These are phyloP conservation scores for Keithomyces neogunnii DNA, from an alignment of 2,329 filamentous ascomycete species.

Conservation along the genomic window DNA sequence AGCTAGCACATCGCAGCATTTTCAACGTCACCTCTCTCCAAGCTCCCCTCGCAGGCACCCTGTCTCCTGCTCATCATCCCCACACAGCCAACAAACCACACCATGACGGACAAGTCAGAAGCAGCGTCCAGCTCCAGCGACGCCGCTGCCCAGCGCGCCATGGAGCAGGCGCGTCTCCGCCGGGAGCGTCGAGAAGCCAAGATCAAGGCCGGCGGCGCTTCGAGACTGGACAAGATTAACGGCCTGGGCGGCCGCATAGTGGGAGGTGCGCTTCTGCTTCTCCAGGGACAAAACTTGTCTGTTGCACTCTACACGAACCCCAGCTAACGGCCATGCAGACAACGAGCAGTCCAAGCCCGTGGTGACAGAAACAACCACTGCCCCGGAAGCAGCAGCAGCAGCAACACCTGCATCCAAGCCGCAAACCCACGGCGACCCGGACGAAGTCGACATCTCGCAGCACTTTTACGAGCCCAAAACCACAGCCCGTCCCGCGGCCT, in stretches of 20 bases:
- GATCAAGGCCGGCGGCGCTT: constrained; percentile 61
- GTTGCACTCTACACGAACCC: background rate
- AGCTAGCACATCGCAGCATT: constrained; percentile 3
- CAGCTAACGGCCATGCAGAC: background rate
- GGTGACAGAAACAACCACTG: background rate
- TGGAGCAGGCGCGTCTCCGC: constrained; percentile 63
- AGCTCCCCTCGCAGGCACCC: background rate
- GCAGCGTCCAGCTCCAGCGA: constrained; percentile 25
- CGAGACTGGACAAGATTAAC: constrained; percentile 67
- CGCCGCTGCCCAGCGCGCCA: constrained; percentile 36
- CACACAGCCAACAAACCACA: background rate
- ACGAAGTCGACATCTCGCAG: constrained; percentile 71
- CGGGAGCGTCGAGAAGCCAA: constrained; percentile 76
- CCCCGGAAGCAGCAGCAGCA: background rate
- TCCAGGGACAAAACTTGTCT: background rate
- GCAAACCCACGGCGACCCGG: constrained; percentile 50
- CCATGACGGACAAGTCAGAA: constrained; percentile 30
- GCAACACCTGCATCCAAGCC: background rate
- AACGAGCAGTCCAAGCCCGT: constrained; percentile 5
- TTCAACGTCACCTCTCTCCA: constrained; percentile 3
- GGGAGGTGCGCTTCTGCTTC: constrained; percentile 17
- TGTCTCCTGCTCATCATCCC: background rate
- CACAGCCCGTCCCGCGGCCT: constrained; percentile 18
- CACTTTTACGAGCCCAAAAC: constrained; percentile 56
- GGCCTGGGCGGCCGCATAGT: constrained; percentile 45